Evolutionary conservation across 2,329 filamentous ascomycete genomes (phyloP), one percentile per base, ranked within the genome.

Genomic region (Graphium sp.): DNA sequence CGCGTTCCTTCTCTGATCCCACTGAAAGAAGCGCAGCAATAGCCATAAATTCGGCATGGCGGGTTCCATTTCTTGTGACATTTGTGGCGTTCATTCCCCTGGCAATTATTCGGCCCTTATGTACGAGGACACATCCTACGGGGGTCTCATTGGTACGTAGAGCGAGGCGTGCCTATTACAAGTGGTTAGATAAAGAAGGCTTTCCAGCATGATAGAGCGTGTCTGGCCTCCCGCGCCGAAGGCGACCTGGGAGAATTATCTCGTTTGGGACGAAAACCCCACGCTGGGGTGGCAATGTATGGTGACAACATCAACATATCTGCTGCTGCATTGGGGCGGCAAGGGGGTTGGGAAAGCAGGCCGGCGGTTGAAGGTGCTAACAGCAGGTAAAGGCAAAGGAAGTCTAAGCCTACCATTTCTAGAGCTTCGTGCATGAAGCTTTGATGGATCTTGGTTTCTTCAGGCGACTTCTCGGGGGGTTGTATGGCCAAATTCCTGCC

Each of bases 11-110:
- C 17, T 40, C 39, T 7, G 37, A 24, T 5, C 29, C 9, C 21
- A 20, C 16, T 3, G 14, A 13, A 26, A 68, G 47, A 9, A 71
- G 49, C 13, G 67, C 62, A 12, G 56, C 59, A 26, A 98, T 64
- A 26, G 85, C 89, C 53, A 95, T 75, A 46, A 95, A 91, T 49
- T 98, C 89, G 24, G 89, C 89, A 51, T 98, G 89, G 16, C 85
- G 74, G 26, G 89, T 95, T 24, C 89, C 89, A 57, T 92, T 74
- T 26, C 87, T 72, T 16, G 80, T 89, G 40, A 80, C 66, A 44
- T 94, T 98, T 30, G 89, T 98, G 37, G 91, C 89, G 44, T 98
- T 98, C 80, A 94, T 94, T 36, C 89, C 89, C 37, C 67, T 69
- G 23, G 82, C 85, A 38, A 98, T 84, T 37, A 94, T 66, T 39